Evolutionary conservation across 164 flowering plant species (phyloP), one percentile per base, ranked within the genome.

Genomic region (Magnolia changhungtana): DNA sequence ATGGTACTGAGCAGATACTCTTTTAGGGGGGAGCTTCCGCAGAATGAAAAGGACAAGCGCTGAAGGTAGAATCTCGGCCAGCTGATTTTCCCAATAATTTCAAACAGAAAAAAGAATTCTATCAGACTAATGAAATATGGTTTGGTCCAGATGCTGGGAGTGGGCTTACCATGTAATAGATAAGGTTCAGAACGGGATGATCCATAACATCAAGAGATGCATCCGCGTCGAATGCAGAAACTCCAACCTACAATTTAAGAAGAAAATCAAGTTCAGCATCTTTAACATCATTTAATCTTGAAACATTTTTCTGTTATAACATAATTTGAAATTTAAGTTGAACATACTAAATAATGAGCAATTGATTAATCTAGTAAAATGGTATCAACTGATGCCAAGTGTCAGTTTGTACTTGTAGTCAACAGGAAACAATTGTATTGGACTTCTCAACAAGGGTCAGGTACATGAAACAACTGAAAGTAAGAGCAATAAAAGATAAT

Each of bases 1-100:
- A 75, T 93, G 98, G 79, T 95, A 91, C 76, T 91, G 95, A 1
- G 95, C 93, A 52, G 97, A 91, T 77, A 90, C 77, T 83, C 95
- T 87, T 82, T 90, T 95, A 1, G 97, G 97, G 18, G 98, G 98
- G 82, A 95, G 81, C 87, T 95, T 95, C 7, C 98, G 91, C 79
- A 93, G 81, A 82, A 95, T 93, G 90, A 77, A 95, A 58, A 95
- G 93, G 74, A 95, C 98, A 7, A 95, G 90, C 13, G 97, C 95
- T 11, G 98, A 95, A 59, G 98, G 98, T 31, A 95, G 86, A 73
- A 95, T 87, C 87, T 95, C 98, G 63, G 88, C 89, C 72, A 91
- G 81, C 98, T 95, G 90, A 76, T 81, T 75, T 70, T 69, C 8
- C 29, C 1, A 73, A 50, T 70, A 49, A 50, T 19, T 49, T 70